These are phyloP conservation scores for Tetrahymena malaccensis DNA, from an alignment of 73 alveolate species.

Conservation along the genomic window DNA sequence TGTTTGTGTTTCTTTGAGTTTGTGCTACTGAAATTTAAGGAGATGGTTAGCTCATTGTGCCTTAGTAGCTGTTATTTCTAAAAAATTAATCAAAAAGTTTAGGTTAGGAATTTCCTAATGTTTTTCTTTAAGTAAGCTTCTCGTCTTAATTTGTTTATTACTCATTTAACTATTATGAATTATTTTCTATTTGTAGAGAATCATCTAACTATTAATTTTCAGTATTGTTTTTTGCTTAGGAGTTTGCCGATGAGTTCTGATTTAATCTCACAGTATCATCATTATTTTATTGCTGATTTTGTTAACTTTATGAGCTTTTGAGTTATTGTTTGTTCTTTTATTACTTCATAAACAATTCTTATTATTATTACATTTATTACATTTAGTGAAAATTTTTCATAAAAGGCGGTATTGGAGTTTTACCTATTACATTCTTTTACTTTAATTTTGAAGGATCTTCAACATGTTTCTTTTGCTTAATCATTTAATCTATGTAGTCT, in stretches of 20 bases:
- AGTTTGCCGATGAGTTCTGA: not conserved
- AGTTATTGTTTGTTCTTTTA: not conserved
- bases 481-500: not conserved
- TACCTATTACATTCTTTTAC: not conserved
- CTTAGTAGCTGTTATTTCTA: not conserved
- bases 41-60: not conserved
- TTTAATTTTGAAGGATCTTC: not conserved
- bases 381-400: not conserved
- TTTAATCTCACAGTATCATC: not conserved
- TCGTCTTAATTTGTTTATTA: not conserved
- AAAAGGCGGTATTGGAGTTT: not conserved
- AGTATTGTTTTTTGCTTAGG: not conserved
- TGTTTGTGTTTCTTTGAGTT: not conserved
- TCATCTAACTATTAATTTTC: not conserved
- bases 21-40: not conserved
- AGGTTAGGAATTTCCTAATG: not conserved
- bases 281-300: not conserved
- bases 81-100: not conserved
- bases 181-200: not conserved
- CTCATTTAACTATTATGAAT: not conserved
- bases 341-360: not conserved
- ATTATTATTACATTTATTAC: not conserved
- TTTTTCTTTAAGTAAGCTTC: not conserved
- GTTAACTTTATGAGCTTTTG: not conserved
- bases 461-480: not conserved